These are phyloP conservation scores for Tilletia walkeri DNA, from an alignment of 1,284 basidiomycete species.

Conservation along the genomic window DNA sequence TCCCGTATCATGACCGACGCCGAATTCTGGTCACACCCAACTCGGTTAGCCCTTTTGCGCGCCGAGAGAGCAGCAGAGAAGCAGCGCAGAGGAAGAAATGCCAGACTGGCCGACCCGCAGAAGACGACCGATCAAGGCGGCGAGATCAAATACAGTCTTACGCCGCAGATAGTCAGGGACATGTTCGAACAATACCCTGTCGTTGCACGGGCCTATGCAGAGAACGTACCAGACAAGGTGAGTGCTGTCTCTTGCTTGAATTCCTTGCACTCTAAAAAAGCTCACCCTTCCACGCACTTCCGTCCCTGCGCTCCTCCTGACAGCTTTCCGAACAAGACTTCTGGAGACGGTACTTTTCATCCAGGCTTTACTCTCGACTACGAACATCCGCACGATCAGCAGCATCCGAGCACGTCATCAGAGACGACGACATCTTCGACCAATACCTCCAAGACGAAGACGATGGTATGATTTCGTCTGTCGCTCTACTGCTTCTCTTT, in stretches of 20 bases:
- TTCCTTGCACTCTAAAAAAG: not conserved
- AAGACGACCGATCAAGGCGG: slow-evolving; percentile 46
- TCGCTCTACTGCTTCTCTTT: not conserved
- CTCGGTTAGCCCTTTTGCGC: slow-evolving; percentile 43
- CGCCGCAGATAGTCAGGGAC: slow-evolving; percentile 86
- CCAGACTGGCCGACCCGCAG: slow-evolving; percentile 50
- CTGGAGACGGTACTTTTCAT: slow-evolving; percentile 95
- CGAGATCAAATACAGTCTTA: slow-evolving; percentile 79
- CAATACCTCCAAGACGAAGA: slow-evolving; percentile 91
- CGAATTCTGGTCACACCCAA: slow-evolving; percentile 55
- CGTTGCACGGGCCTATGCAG: slow-evolving; percentile 83
- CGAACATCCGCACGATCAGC: slow-evolving; percentile 85
- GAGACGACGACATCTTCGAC: slow-evolving; percentile 92
- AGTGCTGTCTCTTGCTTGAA: slow-evolving; percentile 24
- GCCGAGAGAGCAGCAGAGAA: slow-evolving; percentile 43
- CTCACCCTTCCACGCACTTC: slow-evolving; percentile 8
- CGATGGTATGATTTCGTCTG: slow-evolving; percentile 66
- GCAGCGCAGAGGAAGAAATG: slow-evolving; percentile 48
- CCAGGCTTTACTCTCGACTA: slow-evolving; percentile 88
- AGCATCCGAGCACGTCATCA: slow-evolving; percentile 76
- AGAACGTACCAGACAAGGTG: slow-evolving; percentile 84
- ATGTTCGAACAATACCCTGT: slow-evolving; percentile 98
- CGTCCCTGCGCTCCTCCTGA: too few species aligned
- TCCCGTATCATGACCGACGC: slow-evolving; percentile 37
- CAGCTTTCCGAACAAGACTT: slow-evolving; percentile 85